Evolutionary conservation across 805 yeast genomes (phyloP).

Genomic region (Monosporozyma aerobia): DNA sequence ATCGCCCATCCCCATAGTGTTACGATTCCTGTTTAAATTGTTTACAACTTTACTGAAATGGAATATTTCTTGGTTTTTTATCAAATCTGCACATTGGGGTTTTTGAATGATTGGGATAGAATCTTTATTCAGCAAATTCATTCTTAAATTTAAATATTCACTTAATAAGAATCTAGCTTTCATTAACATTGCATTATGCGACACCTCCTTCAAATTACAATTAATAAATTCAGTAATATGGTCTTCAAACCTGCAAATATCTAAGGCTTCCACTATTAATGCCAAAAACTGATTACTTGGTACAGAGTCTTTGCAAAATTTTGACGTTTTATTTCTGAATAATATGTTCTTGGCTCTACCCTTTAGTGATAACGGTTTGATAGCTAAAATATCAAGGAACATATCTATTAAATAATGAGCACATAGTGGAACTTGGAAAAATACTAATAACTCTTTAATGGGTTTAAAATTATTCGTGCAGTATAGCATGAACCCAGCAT

Average conservation of each 20-base stretch:
- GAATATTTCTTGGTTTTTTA: constrained; percentile 25
- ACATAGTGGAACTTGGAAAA: constrained; percentile 50
- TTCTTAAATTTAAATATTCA: constrained; percentile 48
- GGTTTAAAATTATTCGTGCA: constrained; percentile 48
- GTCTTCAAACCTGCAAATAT: constrained; percentile 46
- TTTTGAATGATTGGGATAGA: constrained; percentile 4
- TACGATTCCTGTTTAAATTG: constrained; percentile 32
- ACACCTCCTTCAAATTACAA: constrained; percentile 6
- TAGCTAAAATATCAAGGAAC: constrained; percentile 55
- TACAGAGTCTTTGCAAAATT: constrained; percentile 35
- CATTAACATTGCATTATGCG: constrained; percentile 35
- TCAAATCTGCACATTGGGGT: background rate
- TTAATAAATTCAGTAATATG: constrained; percentile 30
- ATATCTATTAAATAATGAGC: constrained; percentile 63
- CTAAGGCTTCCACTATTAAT: constrained; percentile 44
- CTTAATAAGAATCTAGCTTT: constrained; percentile 60
- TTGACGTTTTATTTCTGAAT: constrained; percentile 19
- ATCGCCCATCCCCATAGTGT: constrained; percentile 28
- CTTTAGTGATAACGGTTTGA: constrained; percentile 45
- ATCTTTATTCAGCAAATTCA: constrained; percentile 35
- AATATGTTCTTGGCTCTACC: constrained; percentile 6
- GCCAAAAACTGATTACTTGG: constrained; percentile 59
- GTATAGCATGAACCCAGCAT: constrained; percentile 68
- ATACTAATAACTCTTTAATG: constrained; percentile 47
- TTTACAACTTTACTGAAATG: constrained; percentile 40